phyloP scores from a whole-genome alignment of 2,329 filamentous ascomycete species.

The Cucurbitaria berberidis region DNA sequence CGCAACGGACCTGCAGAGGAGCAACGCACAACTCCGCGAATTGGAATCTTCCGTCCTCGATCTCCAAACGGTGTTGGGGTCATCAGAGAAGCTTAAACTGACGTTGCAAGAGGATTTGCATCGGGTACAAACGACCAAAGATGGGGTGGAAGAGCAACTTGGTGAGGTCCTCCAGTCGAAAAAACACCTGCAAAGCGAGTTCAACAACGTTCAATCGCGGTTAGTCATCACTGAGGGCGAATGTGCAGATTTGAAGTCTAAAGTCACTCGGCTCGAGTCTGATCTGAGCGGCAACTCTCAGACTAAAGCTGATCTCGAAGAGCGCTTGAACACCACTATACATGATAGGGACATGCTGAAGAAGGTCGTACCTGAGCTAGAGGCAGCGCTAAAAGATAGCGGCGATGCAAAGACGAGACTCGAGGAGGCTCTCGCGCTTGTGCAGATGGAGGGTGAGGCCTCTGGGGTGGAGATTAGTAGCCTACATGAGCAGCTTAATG shows the following conservation, averaged over 20 bases:
- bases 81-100: conserved; percentile 21
- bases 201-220: conserved; percentile 9
- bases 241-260: conserved; percentile 7
- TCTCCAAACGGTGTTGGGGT: conserved; percentile 20
- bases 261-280: conserved; percentile 14
- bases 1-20: conserved; percentile 16
- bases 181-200: conserved; percentile 13
- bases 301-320: conserved; percentile 11
- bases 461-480: conserved; percentile 15
- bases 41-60: conserved; percentile 27
- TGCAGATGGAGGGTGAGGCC: conserved; percentile 12
- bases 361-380: conserved; percentile 19
- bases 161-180: conserved; percentile 10
- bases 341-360: conserved; percentile 17
- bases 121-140: conserved; percentile 16
- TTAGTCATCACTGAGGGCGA: conserved; percentile 11
- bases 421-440: conserved; percentile 13
- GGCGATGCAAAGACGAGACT: conserved; percentile 8
- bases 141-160: conserved; percentile 16
- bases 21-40: conserved; percentile 29
- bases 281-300: conserved; percentile 5
- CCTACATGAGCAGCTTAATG: conserved; percentile 14
- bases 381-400: conserved; percentile 9
- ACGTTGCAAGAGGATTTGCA: conserved; percentile 23
- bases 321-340: conserved; percentile 14